Percentiles rank a stretch among this genome's conserved stretches.
These are phyloP conservation scores for Anastatica hierochuntica DNA, from an alignment of 345 rosid species.

Conservation along the genomic window DNA sequence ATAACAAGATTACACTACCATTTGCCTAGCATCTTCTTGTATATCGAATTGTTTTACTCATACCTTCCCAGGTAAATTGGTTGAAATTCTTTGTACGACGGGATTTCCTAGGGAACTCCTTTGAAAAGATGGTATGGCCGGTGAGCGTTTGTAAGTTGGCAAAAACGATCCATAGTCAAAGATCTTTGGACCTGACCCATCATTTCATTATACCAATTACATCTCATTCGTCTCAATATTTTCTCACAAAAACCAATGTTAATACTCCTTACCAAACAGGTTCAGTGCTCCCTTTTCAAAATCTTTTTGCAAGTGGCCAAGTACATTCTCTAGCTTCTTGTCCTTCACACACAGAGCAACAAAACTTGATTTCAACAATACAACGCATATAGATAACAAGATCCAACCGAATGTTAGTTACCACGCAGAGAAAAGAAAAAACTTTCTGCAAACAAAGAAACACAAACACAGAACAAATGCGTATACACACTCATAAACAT, in stretches of 20 bases:
- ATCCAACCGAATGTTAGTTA: background rate
- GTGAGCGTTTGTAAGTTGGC: constrained; percentile 32
- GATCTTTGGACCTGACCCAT: constrained; percentile 45
- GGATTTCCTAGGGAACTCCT: constrained; percentile 28
- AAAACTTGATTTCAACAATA: constrained; percentile 9
- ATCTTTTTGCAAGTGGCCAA: constrained; percentile 63
- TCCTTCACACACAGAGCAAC: constrained; percentile 43
- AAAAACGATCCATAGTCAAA: constrained; percentile 72
- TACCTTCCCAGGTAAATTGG: constrained; percentile 39
- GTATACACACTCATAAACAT: background rate
- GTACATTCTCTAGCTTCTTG: constrained; percentile 45
- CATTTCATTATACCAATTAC: constrained; percentile 13
- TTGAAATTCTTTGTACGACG: constrained; percentile 22
- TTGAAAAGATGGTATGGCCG: constrained; percentile 24
- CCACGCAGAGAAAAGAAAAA: background rate
- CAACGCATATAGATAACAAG: background rate
- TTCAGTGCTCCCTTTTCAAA: constrained; percentile 36
- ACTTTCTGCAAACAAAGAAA: background rate
- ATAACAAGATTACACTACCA: no score
- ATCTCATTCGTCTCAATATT: background rate
- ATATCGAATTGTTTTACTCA: background rate
- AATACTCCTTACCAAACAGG: constrained; percentile 45
- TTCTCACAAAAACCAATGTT: background rate
- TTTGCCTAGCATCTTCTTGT: no score
- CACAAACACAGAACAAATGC: background rate